Evolutionary conservation across 1,284 basidiomycete species (phyloP).

Genomic region (Boletus albobrunnescens): DNA sequence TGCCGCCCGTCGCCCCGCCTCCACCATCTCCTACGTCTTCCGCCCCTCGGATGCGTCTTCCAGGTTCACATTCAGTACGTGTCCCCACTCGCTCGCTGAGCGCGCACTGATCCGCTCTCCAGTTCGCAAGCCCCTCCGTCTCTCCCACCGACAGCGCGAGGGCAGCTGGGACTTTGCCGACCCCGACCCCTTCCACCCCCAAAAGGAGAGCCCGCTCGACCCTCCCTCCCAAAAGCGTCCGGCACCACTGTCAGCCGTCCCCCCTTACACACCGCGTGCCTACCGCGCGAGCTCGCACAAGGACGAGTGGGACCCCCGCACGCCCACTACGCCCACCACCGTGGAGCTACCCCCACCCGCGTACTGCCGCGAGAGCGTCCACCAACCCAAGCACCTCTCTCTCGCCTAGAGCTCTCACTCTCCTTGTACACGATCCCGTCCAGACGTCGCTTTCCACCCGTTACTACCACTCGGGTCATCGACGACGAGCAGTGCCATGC

Average conservation of each 20-base stretch:
- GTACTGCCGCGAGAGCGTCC: conserved; percentile 18
- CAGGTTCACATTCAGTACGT: conserved; percentile 29
- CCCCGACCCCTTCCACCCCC: conserved; percentile 22
- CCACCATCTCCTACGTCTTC: conserved; percentile 13
- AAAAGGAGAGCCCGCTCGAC: conserved; percentile 5
- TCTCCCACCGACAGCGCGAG: conserved; percentile 18
- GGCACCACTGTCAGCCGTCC: conserved; percentile 7
- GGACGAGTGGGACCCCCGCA: conserved; percentile 18
- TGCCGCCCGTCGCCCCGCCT: conserved; percentile 8
- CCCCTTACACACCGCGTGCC: conserved; percentile 7
- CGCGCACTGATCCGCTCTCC: no score
- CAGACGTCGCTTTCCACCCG: not conserved
- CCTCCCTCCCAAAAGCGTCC: conserved; percentile 12
- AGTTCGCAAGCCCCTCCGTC: conserved; percentile 28
- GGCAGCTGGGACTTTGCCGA: conserved; percentile 33
- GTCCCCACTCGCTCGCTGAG: no score
- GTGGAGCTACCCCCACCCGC: conserved; percentile 30
- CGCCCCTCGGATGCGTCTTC: conserved; percentile 29
- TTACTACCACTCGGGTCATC: not conserved
- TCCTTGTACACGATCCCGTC: no score
- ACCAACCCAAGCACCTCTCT: conserved; percentile 1
- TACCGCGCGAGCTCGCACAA: conserved; percentile 22
- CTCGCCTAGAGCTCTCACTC: no score
- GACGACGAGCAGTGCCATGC: no score
- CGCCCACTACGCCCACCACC: conserved; percentile 15